A percentile compares a stretch with the other conserved stretches of the same genome.
Evolutionary conservation across 768 basidiomycete species (phyloP).

Genomic region (Boletus edulis): DNA sequence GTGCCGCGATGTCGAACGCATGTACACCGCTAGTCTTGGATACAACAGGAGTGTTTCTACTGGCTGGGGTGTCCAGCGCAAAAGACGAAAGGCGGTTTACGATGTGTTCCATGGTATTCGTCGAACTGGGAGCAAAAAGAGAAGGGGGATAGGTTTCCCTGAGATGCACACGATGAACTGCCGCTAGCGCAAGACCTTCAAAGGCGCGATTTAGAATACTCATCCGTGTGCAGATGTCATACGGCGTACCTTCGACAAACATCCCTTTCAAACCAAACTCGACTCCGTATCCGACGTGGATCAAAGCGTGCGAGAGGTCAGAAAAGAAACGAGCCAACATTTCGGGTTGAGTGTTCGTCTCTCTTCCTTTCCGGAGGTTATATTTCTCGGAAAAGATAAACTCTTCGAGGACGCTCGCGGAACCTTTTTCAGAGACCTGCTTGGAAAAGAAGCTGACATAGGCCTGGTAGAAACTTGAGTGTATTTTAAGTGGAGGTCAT

Average conservation of each 20-base stretch:
- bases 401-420: constrained; percentile 17
- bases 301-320: constrained; percentile 59
- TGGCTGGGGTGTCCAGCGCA: background rate
- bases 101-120: background rate
- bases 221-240: background rate
- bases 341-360: constrained; percentile 35
- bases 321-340: constrained; percentile 52
- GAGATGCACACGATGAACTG: constrained; percentile 27
- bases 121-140: constrained; percentile 3
- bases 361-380: constrained; percentile 18
- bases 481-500: too few relatives aligned
- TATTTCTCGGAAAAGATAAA: constrained; percentile 32
- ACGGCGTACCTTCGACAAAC: constrained; percentile 52
- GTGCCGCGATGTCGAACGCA: constrained; percentile 51
- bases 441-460: constrained; percentile 28
- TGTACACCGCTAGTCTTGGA: constrained; percentile 15
- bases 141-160: constrained; percentile 14
- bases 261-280: constrained; percentile 66
- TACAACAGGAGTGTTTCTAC: background rate
- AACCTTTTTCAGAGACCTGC: constrained; percentile 17
- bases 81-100: constrained; percentile 4
- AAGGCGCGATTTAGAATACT: background rate
- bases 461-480: constrained; percentile 23
- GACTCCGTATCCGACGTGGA: constrained; percentile 57
- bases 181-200: constrained; percentile 26